Base-by-base conservation (phyloP, 257 asterid species). In the Ballota nigra region DNA sequence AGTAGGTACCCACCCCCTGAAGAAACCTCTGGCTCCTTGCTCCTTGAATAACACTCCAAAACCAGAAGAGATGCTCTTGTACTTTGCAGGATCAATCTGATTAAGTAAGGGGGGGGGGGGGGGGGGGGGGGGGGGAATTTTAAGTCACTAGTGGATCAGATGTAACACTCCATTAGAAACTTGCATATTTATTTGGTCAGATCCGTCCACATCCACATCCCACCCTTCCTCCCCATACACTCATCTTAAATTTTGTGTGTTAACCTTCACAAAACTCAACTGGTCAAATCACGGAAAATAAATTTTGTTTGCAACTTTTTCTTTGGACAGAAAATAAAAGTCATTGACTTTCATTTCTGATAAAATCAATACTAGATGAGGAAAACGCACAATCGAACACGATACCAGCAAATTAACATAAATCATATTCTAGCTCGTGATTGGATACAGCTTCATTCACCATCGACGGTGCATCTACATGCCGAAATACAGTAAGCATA, bases 1-100 rank as follows among this genome's bases (percentile, higher is more conserved):
- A 58, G 87, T 83, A 18, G 87, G 87, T 6, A 83, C 87, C 87
- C 87, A 83, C 29, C 87, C 87, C 74, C 83, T 80, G 75, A 80
- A 80, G 81, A 83, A 83, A 73, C 87, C 87, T 66, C 15, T 74
- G 45, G 15, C 53, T 51, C 87, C 87, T 79, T 80, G 87, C 80
- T 83, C 87, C 77, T 75, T 83, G 13, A 80, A 75, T 41, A 83
- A 45, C 61, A 77, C 77, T 52, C 87, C 87, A 20, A 83, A 83
- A 43, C 87, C 87, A 33, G 87, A 83, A 28, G 87, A 67, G 71
- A 83, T 83, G 77, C 87, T 77, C 79, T 83, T 83, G 85, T 83
- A 83, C 73, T 77, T 80, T 49, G 85, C 75, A 58, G 85, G 87
- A 78, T 83, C 78, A 53, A 83, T 83, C 87, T 83, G 79, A 59